These are phyloP conservation scores for Galerina sulciceps DNA, from an alignment of 768 basidiomycete species.

Conservation along the genomic window DNA sequence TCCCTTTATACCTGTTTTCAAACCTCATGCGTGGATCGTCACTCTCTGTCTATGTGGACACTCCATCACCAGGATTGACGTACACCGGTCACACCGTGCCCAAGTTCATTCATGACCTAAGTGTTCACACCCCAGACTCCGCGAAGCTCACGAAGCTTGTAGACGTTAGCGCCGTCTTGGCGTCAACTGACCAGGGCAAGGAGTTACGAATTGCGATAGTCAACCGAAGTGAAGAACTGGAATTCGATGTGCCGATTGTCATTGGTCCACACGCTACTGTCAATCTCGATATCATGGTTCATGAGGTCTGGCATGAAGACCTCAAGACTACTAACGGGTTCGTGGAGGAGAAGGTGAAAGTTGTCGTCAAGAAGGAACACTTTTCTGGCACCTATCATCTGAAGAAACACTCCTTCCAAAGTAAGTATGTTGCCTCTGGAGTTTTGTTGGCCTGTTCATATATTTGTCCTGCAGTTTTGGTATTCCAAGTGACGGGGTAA, in stretches of 20 bases:
- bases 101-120: conserved; percentile 49
- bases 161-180: conserved; percentile 52
- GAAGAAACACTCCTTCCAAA: conserved; percentile 54
- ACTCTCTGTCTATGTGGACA: conserved; percentile 40
- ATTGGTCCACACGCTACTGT: conserved; percentile 36
- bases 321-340: conserved; percentile 47
- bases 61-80: conserved; percentile 22
- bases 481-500: conserved; percentile 3
- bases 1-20: conserved; percentile 56
- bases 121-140: conserved; percentile 31
- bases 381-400: conserved; percentile 41
- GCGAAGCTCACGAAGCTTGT: conserved; percentile 46
- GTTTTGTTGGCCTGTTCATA: neutral
- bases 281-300: conserved; percentile 36
- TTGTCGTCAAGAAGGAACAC: conserved; percentile 26
- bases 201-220: conserved; percentile 57
- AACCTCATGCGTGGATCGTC: conserved; percentile 57
- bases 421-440: conserved; percentile 30
- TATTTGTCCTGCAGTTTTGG: conserved; percentile 6
- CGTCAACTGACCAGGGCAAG: conserved; percentile 22
- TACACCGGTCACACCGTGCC: conserved; percentile 56
- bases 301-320: conserved; percentile 57
- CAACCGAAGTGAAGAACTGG: conserved; percentile 48
- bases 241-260: conserved; percentile 40
- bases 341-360: conserved; percentile 44